Conservation (phyloP, 164 flowering plant genomes). For the Aristolochia californica region DNA sequence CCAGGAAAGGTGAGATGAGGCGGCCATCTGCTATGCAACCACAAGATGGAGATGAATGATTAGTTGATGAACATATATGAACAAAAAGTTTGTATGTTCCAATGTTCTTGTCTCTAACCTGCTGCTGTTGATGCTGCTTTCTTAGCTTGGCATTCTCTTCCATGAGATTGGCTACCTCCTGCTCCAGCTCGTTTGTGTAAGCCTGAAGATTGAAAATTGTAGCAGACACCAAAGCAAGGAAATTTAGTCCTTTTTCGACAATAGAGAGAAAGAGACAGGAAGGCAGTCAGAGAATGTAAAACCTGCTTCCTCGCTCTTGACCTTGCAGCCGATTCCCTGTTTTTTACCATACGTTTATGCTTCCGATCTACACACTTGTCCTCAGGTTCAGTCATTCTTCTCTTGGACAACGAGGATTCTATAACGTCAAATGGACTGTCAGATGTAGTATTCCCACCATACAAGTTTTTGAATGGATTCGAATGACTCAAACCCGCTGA, state of each 20-base stretch:
- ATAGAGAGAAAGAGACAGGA: background rate
- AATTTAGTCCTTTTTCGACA: too few relatives aligned
- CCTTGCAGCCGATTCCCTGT: constrained; percentile 64
- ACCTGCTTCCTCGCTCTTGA: constrained; percentile 74
- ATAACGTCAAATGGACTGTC: constrained; percentile 14
- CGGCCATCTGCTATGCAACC: constrained; percentile 11
- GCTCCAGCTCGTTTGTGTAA: constrained; percentile 52
- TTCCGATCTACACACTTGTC: constrained; percentile 25
- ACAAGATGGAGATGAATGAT: background rate
- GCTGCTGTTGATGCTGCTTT: constrained; percentile 24
- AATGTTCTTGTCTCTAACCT: background rate
- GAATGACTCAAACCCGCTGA: background rate
- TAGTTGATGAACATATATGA: background rate
- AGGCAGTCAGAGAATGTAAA: background rate
- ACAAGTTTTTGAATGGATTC: background rate
- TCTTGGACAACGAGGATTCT: constrained; percentile 20
- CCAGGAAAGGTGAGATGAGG: constrained; percentile 26
- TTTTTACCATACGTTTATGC: constrained; percentile 59
- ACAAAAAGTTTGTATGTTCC: background rate
- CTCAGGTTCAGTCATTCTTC: constrained; percentile 20
- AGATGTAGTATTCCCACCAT: background rate
- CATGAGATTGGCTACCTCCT: constrained; percentile 33
- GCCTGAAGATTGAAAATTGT: constrained; percentile 28
- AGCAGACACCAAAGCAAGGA: constrained; percentile 1
- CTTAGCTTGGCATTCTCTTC: constrained; percentile 55